These are phyloP conservation scores for Geosiphon pyriformis DNA, from an alignment of 192 early-diverging fungal species.

Conservation along the genomic window DNA sequence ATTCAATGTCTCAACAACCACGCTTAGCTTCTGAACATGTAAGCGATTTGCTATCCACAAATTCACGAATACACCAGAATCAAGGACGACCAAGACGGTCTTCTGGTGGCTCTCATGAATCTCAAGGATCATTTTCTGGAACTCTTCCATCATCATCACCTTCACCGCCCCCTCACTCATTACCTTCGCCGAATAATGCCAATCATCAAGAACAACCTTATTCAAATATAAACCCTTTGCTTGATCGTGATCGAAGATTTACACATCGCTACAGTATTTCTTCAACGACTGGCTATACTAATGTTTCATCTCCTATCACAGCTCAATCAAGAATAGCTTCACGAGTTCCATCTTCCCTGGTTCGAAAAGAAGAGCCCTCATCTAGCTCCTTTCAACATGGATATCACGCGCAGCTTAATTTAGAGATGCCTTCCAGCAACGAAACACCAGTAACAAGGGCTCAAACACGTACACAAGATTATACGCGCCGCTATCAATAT, in stretches of 20 bases:
- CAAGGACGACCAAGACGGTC: neutral
- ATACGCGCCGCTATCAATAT: neutral
- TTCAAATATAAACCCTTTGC: neutral
- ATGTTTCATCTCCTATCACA: neutral
- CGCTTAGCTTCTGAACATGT: conserved; percentile 5
- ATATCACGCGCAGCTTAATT: neutral
- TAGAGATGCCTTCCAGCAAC: neutral
- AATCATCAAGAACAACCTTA: neutral
- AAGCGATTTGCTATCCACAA: neutral
- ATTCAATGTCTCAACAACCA: neutral
- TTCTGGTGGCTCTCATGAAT: conserved; percentile 4
- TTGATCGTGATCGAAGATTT: neutral
- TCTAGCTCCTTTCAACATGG: neutral
- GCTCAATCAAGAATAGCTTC: neutral
- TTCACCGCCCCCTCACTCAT: conserved; percentile 4
- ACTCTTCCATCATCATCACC: conserved; percentile 15
- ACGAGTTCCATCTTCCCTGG: neutral
- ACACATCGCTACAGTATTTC: conserved; percentile 9
- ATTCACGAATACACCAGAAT: conserved; percentile 7
- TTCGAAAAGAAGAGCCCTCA: neutral
- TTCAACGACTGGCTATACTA: neutral
- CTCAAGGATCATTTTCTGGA: conserved; percentile 6
- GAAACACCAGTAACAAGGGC: neutral
- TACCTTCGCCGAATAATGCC: neutral
- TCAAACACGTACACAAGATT: neutral